Percentiles rank a stretch among this genome's conserved stretches.
Conservation (phyloP, 2,329 filamentous ascomycete genomes). For the Pseudocercospora cruenta region DNA sequence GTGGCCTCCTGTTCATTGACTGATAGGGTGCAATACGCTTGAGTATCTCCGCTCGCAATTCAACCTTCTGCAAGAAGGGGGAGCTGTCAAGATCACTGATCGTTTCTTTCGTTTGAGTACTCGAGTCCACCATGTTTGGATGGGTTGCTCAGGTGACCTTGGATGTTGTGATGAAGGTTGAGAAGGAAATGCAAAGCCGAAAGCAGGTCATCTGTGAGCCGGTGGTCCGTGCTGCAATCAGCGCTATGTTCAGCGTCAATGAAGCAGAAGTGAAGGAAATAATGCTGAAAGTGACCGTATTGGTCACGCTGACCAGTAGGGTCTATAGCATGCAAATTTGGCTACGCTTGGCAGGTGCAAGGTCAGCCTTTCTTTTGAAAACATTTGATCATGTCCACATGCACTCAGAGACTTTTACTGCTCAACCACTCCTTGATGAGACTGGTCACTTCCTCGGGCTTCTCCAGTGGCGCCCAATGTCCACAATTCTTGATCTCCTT, state of each 20-base stretch:
- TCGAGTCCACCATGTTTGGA: not conserved
- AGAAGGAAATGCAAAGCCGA: too few relatives aligned
- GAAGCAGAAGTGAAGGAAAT: too few relatives aligned
- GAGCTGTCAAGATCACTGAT: not conserved
- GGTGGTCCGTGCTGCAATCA: too few relatives aligned
- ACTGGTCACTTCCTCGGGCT: constrained; percentile 34
- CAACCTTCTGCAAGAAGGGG: not conserved
- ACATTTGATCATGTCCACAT: not conserved
- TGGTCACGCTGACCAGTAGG: too few relatives aligned
- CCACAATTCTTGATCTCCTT: constrained; percentile 24
- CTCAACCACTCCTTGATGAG: constrained; percentile 29
- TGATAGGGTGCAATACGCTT: not conserved
- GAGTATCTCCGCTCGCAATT: not conserved
- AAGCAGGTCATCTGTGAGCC: too few relatives aligned
- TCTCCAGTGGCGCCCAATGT: constrained; percentile 36
- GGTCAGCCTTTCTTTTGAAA: not conserved
- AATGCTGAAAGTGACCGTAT: too few relatives aligned
- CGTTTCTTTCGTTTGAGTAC: not conserved
- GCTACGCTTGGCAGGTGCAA: not conserved
- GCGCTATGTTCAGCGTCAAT: too few relatives aligned
- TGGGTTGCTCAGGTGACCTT: not conserved
- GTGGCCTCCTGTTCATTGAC: not conserved
- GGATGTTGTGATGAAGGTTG: too few relatives aligned
- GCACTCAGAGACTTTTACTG: not conserved
- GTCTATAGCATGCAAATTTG: too few relatives aligned